Percentiles rank a stretch among this genome's conserved stretches.
Evolutionary conservation across 2,329 filamentous ascomycete species (phyloP).

Genomic region (Lasiodiplodia theobromae): DNA sequence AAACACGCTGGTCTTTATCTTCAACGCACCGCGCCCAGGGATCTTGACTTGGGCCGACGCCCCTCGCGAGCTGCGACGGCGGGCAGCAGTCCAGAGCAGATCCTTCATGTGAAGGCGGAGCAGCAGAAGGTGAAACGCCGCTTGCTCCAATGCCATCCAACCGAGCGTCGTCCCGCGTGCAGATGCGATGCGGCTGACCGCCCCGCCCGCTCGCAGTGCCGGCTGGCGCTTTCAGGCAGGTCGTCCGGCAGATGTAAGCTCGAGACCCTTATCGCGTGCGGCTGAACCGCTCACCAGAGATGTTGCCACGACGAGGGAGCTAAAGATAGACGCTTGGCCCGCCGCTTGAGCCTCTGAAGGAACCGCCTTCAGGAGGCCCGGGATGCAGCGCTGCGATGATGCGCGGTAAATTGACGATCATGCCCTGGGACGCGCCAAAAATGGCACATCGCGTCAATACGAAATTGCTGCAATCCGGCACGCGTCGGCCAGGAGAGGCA

Average conservation of each 20-base stretch:
- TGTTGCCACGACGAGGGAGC: not conserved
- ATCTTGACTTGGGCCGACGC: not conserved
- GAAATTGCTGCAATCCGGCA: conserved; percentile 5
- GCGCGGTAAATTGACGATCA: conserved; percentile 26
- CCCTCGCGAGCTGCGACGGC: conserved; percentile 16
- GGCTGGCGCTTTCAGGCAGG: conserved; percentile 16
- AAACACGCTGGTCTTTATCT: conserved; percentile 20
- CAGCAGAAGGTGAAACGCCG: conserved; percentile 13
- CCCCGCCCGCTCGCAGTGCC: not conserved
- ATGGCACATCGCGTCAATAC: conserved; percentile 16
- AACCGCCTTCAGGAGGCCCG: conserved; percentile 21
- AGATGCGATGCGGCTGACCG: conserved; percentile 19
- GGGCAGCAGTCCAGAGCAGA: not conserved
- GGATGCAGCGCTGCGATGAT: conserved; percentile 20
- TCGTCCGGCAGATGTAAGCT: conserved; percentile 2
- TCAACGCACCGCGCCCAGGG: conserved; percentile 10
- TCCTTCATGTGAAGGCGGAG: conserved; percentile 25
- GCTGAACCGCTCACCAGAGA: conserved; percentile 5
- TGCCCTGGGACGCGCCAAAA: conserved; percentile 14
- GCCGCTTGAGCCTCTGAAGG: conserved; percentile 18
- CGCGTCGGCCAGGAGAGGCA: not conserved
- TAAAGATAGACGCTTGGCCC: conserved; percentile 26
- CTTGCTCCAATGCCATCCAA: conserved; percentile 12
- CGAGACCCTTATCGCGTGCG: conserved; percentile 25
- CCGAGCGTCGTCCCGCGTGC: not conserved